Percentiles rank a stretch among this genome's conserved stretches.
Conservation (phyloP, 805 yeast genomes). For the Cyberlindnera mycetangii region DNA sequence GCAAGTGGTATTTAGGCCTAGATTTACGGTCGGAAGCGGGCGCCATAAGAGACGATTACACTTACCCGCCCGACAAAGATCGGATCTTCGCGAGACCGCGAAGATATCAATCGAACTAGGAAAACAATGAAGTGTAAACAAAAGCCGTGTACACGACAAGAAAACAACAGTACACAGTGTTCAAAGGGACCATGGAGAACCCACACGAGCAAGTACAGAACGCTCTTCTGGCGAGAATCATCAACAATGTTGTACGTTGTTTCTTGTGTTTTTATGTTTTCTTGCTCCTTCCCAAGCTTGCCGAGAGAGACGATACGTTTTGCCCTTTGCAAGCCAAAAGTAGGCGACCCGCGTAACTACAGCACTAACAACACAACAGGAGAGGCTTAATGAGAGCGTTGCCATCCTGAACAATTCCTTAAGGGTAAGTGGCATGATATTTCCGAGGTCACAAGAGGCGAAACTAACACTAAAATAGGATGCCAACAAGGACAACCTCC, state of each 20-base stretch:
- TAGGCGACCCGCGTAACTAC: conserved; percentile 1
- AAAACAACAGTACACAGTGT: not conserved
- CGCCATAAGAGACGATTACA: not conserved
- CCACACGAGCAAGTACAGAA: conserved; percentile 84
- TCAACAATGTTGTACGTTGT: conserved; percentile 68
- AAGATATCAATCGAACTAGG: too few relatives aligned
- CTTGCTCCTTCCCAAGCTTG: too few relatives aligned
- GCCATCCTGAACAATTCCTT: conserved; percentile 59
- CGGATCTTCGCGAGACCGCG: too few relatives aligned
- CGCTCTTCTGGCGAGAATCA: conserved; percentile 71
- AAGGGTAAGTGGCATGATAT: conserved; percentile 31
- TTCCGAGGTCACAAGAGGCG: too few relatives aligned
- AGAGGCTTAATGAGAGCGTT: conserved; percentile 69
- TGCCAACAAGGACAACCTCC: conserved; percentile 63
- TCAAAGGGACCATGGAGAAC: conserved; percentile 56
- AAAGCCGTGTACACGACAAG: not conserved
- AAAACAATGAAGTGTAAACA: not conserved
- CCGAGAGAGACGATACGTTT: too few relatives aligned
- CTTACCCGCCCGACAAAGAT: too few relatives aligned
- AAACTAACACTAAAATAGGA: conserved; percentile 26
- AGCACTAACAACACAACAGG: conserved; percentile 34
- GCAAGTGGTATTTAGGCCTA: too few relatives aligned
- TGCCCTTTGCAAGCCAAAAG: too few relatives aligned
- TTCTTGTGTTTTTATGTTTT: not conserved
- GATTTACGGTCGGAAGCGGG: not conserved